Evolutionary conservation across 1,139 yeast species (phyloP), one percentile per base, ranked within the genome.

Genomic region (Pichia sp.): DNA sequence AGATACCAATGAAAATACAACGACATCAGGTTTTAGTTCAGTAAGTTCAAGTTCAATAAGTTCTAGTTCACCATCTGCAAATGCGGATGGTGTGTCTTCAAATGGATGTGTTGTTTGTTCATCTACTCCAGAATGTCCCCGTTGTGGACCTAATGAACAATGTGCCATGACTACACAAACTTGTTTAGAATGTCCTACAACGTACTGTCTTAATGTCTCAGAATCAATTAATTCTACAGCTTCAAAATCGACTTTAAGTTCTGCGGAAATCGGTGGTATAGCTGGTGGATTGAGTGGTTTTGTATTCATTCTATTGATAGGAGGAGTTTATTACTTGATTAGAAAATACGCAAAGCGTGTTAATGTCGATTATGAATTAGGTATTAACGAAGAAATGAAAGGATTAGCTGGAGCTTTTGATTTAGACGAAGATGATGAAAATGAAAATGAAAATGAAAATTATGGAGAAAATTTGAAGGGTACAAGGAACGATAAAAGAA

Each of bases 251-350:
- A 52, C 39, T 33, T 56, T 50, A 29, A 48, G 44, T 28, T 47
- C 56, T 25, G 66, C 60, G 3, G 54, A 67, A 31, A 66, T 67
- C n/a, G 86, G 87, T 26, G 86, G 80, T 2, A 75, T 82, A 2
- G 79, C 80, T 0, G 89, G 86, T 5, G 86, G 86, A 31, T 79
- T 79, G 2, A 71, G 77, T 2, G 86, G 83, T 9, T 79, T 78
- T 7, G 66, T 73, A 3, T 72, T 69, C 3, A 58, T 75, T 2
- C 28, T 77, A 2, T 65, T 70, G 0, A 50, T 70, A 0, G 41
- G 73, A 3, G 70, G 69, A 3, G 56, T 71, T 61, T 68, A 66
- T 55, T 54, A 71, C 46, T 53, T 70, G 58, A 71, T 69, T 56
- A 63, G 62, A 49, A 68, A 62, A 53, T 68, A 69, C 62, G 67